These are phyloP conservation scores for Rhodotorula sp. DNA, from an alignment of 1,284 basidiomycete species.

Conservation along the genomic window DNA sequence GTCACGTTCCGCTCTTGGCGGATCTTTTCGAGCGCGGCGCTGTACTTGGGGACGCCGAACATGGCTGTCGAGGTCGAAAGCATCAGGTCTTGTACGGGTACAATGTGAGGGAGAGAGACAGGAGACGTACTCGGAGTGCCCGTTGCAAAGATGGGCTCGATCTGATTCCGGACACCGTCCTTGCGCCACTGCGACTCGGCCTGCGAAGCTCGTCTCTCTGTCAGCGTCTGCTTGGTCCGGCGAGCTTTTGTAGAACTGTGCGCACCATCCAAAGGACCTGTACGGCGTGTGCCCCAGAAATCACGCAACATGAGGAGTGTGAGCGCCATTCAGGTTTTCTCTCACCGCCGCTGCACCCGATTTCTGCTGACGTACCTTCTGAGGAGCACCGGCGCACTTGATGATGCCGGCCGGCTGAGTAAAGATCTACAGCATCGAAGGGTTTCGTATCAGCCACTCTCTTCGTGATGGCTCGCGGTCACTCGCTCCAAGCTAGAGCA, in stretches of 20 bases:
- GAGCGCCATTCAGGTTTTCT: background rate
- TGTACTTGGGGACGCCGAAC: slow-evolving; percentile 87
- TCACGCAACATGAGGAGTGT: background rate
- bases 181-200: slow-evolving; percentile 52
- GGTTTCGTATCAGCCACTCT: too few species aligned
- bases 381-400: slow-evolving; percentile 83
- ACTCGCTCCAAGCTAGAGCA: too few species aligned
- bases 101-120: background rate
- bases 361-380: slow-evolving; percentile 44
- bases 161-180: slow-evolving; percentile 50
- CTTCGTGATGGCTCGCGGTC: too few species aligned
- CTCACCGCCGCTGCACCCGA: background rate
- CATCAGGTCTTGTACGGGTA: background rate
- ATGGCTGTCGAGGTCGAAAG: slow-evolving; percentile 59
- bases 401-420: slow-evolving; percentile 93
- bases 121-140: slow-evolving; percentile 58
- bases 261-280: slow-evolving; percentile 89
- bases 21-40: slow-evolving; percentile 74
- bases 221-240: background rate
- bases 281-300: too few species aligned
- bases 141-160: slow-evolving; percentile 81
- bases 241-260: slow-evolving; percentile 4
- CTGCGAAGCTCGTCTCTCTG: background rate
- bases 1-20: slow-evolving; percentile 75
- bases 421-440: slow-evolving; percentile 59